Conservation (phyloP, 2,329 filamentous ascomycete species). For the Colletotrichum scovillei region DNA sequence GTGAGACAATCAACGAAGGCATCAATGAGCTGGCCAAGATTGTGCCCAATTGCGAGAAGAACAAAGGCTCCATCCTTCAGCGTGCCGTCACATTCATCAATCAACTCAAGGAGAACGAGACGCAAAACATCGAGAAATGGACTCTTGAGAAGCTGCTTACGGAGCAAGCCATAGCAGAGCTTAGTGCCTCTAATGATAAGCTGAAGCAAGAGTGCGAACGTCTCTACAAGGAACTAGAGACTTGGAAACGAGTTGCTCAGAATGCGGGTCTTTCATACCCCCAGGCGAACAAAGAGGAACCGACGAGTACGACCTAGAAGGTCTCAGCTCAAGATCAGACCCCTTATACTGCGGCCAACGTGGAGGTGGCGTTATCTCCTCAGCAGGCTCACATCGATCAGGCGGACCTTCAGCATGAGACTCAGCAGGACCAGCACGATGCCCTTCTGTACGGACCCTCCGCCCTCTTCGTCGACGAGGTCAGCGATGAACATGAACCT, state of each 20-base stretch:
- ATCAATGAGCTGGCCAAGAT: slow-evolving; percentile 99
- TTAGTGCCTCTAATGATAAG: slow-evolving; percentile 88
- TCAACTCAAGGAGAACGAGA: slow-evolving; percentile 93
- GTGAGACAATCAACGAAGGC: slow-evolving; percentile 98
- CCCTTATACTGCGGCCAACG: background rate
- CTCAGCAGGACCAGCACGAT: background rate
- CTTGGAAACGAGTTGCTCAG: slow-evolving; percentile 79
- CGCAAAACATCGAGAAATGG: slow-evolving; percentile 95
- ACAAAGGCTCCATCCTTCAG: slow-evolving; percentile 96
- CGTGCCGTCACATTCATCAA: slow-evolving; percentile 94
- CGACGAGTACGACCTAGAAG: slow-evolving; percentile 33
- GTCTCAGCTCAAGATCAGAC: slow-evolving; percentile 4
- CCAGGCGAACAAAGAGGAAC: slow-evolving; percentile 42
- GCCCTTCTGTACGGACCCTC: background rate
- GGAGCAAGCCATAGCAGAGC: slow-evolving; percentile 88
- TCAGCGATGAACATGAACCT: too few species aligned
- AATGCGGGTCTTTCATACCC: slow-evolving; percentile 64
- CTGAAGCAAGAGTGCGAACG: slow-evolving; percentile 84
- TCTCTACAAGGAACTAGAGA: slow-evolving; percentile 81
- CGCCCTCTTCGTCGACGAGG: background rate
- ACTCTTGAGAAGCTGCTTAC: slow-evolving; percentile 90
- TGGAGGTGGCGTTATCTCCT: background rate
- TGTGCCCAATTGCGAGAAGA: slow-evolving; percentile 97
- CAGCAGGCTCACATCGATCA: background rate
- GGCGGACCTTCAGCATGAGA: background rate